These are phyloP conservation scores for Catharanthus roseus DNA, from an alignment of 257 asterid genomes.

Conservation along the genomic window DNA sequence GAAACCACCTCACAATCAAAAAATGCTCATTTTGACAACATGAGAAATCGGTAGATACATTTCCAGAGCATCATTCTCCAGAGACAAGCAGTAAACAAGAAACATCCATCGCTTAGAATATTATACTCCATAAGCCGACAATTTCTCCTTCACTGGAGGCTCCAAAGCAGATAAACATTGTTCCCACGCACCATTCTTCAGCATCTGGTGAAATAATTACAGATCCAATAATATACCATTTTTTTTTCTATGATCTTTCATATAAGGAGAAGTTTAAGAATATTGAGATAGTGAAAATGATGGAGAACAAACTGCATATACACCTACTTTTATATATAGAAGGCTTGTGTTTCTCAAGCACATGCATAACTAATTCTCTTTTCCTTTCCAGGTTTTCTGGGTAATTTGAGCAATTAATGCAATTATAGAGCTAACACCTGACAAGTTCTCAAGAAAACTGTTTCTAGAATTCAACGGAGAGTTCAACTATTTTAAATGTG, in stretches of 20 bases:
- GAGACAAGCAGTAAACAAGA: constrained; percentile 15
- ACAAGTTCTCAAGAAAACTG: background rate
- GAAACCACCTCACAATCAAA: constrained; percentile 19
- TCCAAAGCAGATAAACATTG: constrained; percentile 82
- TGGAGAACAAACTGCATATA: background rate
- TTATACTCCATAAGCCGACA: constrained; percentile 51
- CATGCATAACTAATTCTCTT: too few species aligned
- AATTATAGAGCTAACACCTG: background rate
- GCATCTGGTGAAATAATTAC: constrained; percentile 53
- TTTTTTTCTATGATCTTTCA: background rate
- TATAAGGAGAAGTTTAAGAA: background rate
- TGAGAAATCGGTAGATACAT: constrained; percentile 14
- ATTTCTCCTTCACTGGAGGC: constrained; percentile 64
- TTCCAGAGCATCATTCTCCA: constrained; percentile 5
- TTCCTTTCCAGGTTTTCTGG: background rate
- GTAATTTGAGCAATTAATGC: background rate
- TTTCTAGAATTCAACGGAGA: constrained; percentile 7
- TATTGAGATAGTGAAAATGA: background rate
- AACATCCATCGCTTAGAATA: constrained; percentile 3
- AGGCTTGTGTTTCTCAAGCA: background rate
- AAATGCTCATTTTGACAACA: constrained; percentile 12
- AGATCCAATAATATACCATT: constrained; percentile 1
- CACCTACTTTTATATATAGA: background rate
- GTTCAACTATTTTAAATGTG: background rate
- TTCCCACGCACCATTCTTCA: constrained; percentile 79